Base-by-base conservation (phyloP, 768 basidiomycete species). In the Lactarius tabidus region DNA sequence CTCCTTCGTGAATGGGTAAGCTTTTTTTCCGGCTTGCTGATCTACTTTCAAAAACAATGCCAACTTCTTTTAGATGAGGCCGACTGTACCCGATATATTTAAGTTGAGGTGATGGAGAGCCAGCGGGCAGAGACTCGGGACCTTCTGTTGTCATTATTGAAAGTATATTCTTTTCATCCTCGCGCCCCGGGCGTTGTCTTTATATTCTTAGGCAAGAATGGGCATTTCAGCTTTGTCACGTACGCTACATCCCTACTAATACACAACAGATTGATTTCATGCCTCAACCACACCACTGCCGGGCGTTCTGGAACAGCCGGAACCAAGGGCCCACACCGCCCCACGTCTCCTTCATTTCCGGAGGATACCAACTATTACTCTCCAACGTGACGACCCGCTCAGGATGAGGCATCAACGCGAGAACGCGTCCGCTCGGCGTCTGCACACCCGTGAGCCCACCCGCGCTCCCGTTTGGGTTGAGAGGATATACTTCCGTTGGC, bases 351-450 rank as follows among this genome's bases (percentile, higher is more conserved):
- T 75, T 75, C 67, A 89, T 74, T 33, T 79, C 77, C 7, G 79
- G 70, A 1, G 94, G 90, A 76, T 89, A 92, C 95, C 95, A 99
- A 71, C 93, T 95, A 72, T 95, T 97, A 71, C 88, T 90, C 72
- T 91, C 90, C 63, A 91, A 71, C 35, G 85, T 81, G 23, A 85
- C 83, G 6, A 91, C 90, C 18, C 96, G 86, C 75, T 98, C 97
- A 0, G 96, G 95, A 77, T 98, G 97, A 18, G 97, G 97, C 97
- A 99, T 99, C 71, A 98, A 76, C 1, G 93, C 95, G 61, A 98
- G 79, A 10, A 99, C 89, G n/a, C 95, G 84, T 14, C 97, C 97
- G 71, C 88, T 84, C 0, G 85, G 82, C 8, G 93, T 93, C 69
- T 93, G 90, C 29, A 98, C 83, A 23, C 94, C 97, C 15, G 95